Conservation (phyloP, 2,329 filamentous ascomycete genomes). For the Oidium heveae region DNA sequence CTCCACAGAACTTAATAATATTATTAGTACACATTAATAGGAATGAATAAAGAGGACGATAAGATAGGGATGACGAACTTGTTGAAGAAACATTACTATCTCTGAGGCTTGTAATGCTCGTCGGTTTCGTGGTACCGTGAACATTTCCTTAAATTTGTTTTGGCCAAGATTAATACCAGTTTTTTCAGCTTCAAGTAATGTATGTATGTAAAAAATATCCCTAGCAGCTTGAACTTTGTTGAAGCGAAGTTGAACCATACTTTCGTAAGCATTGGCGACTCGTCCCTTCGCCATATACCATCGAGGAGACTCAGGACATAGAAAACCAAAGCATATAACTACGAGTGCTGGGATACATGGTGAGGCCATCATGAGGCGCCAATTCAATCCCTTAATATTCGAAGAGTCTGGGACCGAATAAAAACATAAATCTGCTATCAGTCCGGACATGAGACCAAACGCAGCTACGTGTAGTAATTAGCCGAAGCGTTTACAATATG, state of each 20-base stretch:
- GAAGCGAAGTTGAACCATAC: conserved; percentile 30
- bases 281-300: conserved; percentile 26
- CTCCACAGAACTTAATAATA: conserved; percentile 1
- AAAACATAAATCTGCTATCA: background rate
- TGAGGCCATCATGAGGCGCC: conserved; percentile 38
- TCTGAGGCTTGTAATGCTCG: conserved; percentile 53
- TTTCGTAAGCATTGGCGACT: conserved; percentile 26
- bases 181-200: conserved; percentile 24
- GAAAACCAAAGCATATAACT: conserved; percentile 32
- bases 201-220: conserved; percentile 32
- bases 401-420: conserved; percentile 1
- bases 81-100: conserved; percentile 39
- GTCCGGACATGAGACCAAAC: conserved; percentile 31
- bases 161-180: conserved; percentile 27
- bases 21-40: background rate
- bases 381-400: conserved; percentile 16
- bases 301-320: conserved; percentile 37
- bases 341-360: conserved; percentile 35
- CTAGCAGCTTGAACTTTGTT: conserved; percentile 32
- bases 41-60: background rate
- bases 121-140: conserved; percentile 42
- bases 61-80: conserved; percentile 6
- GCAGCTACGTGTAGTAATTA: conserved; percentile 11
- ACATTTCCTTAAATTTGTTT: conserved; percentile 36
- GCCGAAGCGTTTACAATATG: background rate